Conservation (phyloP, 176 grass and related monocot species). For the barley (Hordeum vulgare) region MorexV3_pseudomolecules_assembly NC_058519.1:609916597-609917096, state of each 20-base stretch:
- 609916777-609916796: slow-evolving; percentile 95
- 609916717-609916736: slow-evolving; percentile 85
- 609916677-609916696: slow-evolving; percentile 75
- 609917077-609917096: slow-evolving; percentile 61
- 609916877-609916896: slow-evolving; percentile 95
- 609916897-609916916: slow-evolving; percentile 92
- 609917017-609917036: slow-evolving; percentile 94
- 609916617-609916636: slow-evolving; percentile 85
- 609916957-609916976: slow-evolving; percentile 86
- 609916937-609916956: slow-evolving; percentile 99
- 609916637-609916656: slow-evolving; percentile 91
- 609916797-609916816: slow-evolving; percentile 89
- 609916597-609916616: slow-evolving; percentile 52
- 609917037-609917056: slow-evolving; percentile 95
- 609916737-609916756: slow-evolving; percentile 82
- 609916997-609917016: slow-evolving; percentile 95
- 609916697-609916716: slow-evolving; percentile 71
- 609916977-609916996: slow-evolving; percentile 83
- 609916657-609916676: slow-evolving; percentile 65
- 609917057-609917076: slow-evolving; percentile 99
- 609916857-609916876: slow-evolving; percentile 89
- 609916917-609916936: slow-evolving; percentile 98
- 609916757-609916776: slow-evolving; percentile 91
- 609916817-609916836: slow-evolving; percentile 87
- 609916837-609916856: slow-evolving; percentile 80